These are phyloP conservation scores for Metarhizium humberi DNA, from an alignment of 2,329 filamentous ascomycete species.

Conservation along the genomic window DNA sequence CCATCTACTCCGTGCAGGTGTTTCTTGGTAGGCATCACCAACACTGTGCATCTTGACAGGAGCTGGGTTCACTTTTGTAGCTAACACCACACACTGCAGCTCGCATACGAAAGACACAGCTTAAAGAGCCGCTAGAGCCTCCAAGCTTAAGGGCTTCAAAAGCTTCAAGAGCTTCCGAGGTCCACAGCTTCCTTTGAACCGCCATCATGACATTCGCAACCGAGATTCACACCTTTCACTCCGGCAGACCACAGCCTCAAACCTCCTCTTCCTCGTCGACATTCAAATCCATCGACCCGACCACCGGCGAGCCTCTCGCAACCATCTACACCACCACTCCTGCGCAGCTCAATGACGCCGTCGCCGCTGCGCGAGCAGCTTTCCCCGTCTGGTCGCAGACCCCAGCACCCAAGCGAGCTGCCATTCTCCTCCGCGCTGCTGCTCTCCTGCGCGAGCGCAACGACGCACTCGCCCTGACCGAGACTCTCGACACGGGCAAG, in stretches of 20 bases:
- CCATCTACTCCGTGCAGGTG: too few relatives aligned
- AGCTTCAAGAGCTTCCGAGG: not conserved
- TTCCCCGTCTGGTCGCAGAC: constrained; percentile 72
- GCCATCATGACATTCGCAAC: constrained; percentile 24
- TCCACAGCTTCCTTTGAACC: constrained; percentile 1
- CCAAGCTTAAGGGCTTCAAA: too few relatives aligned
- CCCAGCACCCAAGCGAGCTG: constrained; percentile 62
- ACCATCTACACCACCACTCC: constrained; percentile 62
- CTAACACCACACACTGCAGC: too few relatives aligned
- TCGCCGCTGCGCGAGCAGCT: constrained; percentile 60
- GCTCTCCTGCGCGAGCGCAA: constrained; percentile 65
- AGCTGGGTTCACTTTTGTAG: too few relatives aligned
- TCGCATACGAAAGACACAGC: not conserved
- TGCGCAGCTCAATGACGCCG: constrained; percentile 60
- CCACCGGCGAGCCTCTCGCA: constrained; percentile 58
- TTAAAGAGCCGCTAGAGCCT: not conserved
- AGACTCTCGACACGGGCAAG: constrained; percentile 82
- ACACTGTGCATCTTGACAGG: too few relatives aligned
- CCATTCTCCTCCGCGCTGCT: constrained; percentile 70
- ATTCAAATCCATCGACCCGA: constrained; percentile 67
- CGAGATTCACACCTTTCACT: constrained; percentile 60
- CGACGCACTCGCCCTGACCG: constrained; percentile 67
- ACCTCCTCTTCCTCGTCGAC: constrained; percentile 48
- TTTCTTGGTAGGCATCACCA: too few relatives aligned
- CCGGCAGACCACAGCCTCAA: constrained; percentile 53